Conservation (phyloP, 2,329 filamentous ascomycete genomes). For the Corynespora cassiicola region DNA sequence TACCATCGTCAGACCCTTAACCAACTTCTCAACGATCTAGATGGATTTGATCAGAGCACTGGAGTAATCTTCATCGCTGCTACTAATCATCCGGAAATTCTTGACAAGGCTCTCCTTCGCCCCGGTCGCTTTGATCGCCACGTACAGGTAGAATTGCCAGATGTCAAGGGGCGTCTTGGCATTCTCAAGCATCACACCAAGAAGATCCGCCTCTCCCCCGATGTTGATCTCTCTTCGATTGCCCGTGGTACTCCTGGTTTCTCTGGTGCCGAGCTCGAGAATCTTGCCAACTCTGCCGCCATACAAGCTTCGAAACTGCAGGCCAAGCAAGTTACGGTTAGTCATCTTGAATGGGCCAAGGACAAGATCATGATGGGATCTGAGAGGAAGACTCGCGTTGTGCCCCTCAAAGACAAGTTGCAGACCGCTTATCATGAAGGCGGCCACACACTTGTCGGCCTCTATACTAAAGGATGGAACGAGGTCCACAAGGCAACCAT, state of each 20-base stretch:
- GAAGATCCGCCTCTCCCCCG: conserved; percentile 80
- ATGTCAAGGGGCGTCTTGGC: conserved; percentile 89
- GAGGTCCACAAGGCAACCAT: conserved; percentile 98
- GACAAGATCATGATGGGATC: conserved; percentile 98
- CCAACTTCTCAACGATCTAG: conserved; percentile 93
- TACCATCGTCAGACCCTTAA: conserved; percentile 98
- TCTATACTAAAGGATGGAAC: conserved; percentile 77
- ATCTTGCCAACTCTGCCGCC: conserved; percentile 94
- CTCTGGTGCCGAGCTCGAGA: conserved; percentile 94
- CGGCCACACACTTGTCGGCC: conserved; percentile 88
- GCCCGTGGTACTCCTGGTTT: conserved; percentile 89
- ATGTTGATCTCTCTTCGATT: conserved; percentile 84
- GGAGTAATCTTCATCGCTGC: conserved; percentile 95
- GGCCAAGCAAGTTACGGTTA: conserved; percentile 73
- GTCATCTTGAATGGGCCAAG: conserved; percentile 95
- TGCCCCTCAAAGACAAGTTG: conserved; percentile 91
- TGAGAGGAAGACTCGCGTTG: conserved; percentile 86
- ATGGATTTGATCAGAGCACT: conserved; percentile 93
- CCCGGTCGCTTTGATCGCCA: conserved; percentile 96
- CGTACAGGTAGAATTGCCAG: conserved; percentile 85
- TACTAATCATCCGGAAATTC: conserved; percentile 92
- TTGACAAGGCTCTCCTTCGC: conserved; percentile 93
- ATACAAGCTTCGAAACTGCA: conserved; percentile 92
- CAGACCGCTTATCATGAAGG: conserved; percentile 97
- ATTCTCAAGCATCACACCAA: conserved; percentile 94